These are phyloP conservation scores for Aspergillus brunneoviolaceus DNA, from an alignment of 2,329 filamentous ascomycete genomes.

Conservation along the genomic window DNA sequence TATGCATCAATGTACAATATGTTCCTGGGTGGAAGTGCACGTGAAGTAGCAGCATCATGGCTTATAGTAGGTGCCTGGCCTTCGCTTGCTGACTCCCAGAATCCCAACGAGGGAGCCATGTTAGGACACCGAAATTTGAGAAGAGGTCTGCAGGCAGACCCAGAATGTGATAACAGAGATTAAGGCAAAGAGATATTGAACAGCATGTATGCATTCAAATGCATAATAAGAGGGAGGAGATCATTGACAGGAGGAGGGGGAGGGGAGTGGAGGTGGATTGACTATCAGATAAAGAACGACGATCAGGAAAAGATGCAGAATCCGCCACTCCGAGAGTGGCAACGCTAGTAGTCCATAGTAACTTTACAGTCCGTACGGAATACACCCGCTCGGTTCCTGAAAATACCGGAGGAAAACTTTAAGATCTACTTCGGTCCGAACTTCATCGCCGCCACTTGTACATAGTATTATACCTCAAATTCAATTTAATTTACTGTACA, in stretches of 20 bases:
- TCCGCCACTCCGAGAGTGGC: neutral
- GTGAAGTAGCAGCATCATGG: neutral
- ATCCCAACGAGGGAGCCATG: conserved; percentile 34
- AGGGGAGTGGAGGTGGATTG: neutral
- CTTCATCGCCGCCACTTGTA: too few relatives aligned
- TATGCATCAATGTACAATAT: conserved; percentile 94
- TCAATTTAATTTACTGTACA: too few relatives aligned
- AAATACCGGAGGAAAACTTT: too few relatives aligned
- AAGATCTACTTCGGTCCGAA: too few relatives aligned
- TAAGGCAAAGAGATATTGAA: neutral
- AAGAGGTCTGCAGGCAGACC: neutral
- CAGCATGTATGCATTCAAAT: too few relatives aligned
- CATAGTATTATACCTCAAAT: too few relatives aligned
- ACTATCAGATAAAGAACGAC: neutral
- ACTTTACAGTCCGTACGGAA: too few relatives aligned
- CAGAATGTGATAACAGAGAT: neutral
- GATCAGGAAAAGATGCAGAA: neutral
- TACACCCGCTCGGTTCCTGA: too few relatives aligned
- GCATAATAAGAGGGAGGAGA: neutral
- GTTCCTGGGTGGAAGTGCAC: conserved; percentile 18
- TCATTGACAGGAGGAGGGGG: neutral
- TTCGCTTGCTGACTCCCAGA: neutral
- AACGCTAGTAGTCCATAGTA: too few relatives aligned
- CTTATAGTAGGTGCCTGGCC: neutral
- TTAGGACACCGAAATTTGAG: neutral